Evolutionary conservation across 306 rosid genomes (phyloP).

Genomic region (Acacia confusa): DNA sequence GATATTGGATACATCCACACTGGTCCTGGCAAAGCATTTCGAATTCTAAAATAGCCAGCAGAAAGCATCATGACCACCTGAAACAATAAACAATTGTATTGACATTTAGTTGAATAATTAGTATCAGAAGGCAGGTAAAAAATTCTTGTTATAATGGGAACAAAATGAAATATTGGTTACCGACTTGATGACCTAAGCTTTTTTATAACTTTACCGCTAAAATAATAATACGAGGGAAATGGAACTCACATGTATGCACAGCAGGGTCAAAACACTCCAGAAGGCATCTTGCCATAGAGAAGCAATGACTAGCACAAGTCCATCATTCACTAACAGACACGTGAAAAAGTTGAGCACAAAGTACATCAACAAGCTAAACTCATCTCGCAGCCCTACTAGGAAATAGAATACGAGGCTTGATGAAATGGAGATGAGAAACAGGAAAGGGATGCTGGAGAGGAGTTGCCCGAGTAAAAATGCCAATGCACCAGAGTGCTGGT

Average conservation of each 20-base stretch:
- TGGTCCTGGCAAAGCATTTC: constrained; percentile 80
- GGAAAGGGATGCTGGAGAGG: constrained; percentile 95
- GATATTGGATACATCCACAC: constrained; percentile 91
- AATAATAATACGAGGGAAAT: background rate
- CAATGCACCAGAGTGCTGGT: constrained; percentile 78
- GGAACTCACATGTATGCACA: constrained; percentile 77
- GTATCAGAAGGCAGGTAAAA: background rate
- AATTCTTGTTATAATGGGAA: background rate
- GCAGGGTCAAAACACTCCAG: constrained; percentile 80
- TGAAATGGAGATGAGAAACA: constrained; percentile 91
- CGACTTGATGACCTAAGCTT: background rate
- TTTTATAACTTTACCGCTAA: background rate
- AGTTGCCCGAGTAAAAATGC: constrained; percentile 92
- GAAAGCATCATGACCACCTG: constrained; percentile 98
- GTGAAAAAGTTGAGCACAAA: constrained; percentile 92
- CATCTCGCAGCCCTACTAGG: constrained; percentile 81
- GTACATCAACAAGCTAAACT: constrained; percentile 96
- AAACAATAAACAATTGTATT: constrained; percentile 27
- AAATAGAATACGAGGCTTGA: constrained; percentile 93
- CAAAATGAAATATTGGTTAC: background rate
- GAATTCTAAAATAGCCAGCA: constrained; percentile 91
- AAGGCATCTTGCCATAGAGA: constrained; percentile 77
- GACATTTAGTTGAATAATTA: constrained; percentile 13
- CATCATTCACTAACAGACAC: constrained; percentile 87
- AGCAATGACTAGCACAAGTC: constrained; percentile 73